Evolutionary conservation across 2,329 filamentous ascomycete species (phyloP), one percentile per base, ranked within the genome.

Genomic region (Cladosporium phlei): DNA sequence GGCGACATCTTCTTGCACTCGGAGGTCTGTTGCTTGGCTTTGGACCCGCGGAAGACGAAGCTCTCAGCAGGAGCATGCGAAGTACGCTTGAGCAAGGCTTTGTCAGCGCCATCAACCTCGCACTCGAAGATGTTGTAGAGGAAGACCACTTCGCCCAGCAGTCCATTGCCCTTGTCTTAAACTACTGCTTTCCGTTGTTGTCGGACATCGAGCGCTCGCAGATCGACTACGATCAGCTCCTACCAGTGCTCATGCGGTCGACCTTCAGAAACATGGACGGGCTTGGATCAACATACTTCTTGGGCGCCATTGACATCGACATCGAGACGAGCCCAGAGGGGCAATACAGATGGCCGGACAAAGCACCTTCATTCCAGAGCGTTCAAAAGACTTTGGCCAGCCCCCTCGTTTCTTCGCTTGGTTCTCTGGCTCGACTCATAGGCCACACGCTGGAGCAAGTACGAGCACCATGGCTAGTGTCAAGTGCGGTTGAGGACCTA

Each of bases 1-100:
- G 88, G 88, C 83, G 88, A 64, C 89, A 95, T 65, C 67, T 89
- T 22, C 72, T 95, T n/a, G 77, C 90, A 4, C 76, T 95, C 7
- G 82, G 83, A 0, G 90, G 88, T 3, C 71, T 95, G 17, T 67
- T 95, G 48, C 77, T 91, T 61, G 88, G 87, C 7, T 83, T 90
- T 60, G 84, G 86, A 54, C 72, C 76, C 12, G 74, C 79, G 50
- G 77, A 82, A 30, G 69, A 80, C 35, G 75, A 77, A 49, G 78
- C 79, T n/a, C 66, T 89, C n/a, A 79, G 83, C 4, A 68, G 72
- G 24, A 66, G 74, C 40, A 73, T 91, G 63, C 76, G 83, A 35
- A 76, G 71, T 25, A 87, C 79, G 32, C 71, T 95, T 0, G 85
- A 91, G 60, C 73, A 75, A 14, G 86, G 86, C 2, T 76, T 95